Evolutionary conservation across 331 rosid species (phyloP).

Genomic region (Telfairia occidentalis): DNA sequence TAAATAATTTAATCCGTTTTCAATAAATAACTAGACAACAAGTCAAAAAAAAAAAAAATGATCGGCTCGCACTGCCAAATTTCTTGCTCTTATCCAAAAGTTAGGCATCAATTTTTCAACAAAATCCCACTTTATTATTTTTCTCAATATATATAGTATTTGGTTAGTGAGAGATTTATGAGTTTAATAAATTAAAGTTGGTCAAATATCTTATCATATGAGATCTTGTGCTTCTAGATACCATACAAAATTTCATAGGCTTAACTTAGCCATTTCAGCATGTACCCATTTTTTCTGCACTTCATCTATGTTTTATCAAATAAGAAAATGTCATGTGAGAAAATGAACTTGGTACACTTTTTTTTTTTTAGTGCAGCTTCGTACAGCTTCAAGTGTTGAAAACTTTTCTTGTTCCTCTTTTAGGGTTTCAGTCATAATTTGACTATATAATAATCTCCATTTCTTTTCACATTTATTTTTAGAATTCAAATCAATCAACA

Average conservation of each 20-base stretch:
- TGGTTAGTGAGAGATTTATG: too few relatives aligned
- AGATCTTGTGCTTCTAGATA: neutral
- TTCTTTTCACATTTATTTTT: too few relatives aligned
- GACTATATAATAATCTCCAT: too few relatives aligned
- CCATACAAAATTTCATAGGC: neutral
- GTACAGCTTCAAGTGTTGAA: too few relatives aligned
- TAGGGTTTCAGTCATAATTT: too few relatives aligned
- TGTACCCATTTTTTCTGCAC: neutral
- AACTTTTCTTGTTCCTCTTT: too few relatives aligned
- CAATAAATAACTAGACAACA: neutral
- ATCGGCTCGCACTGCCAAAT: neutral
- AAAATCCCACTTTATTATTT: neutral
- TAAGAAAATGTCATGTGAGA: neutral
- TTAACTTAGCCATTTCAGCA: neutral
- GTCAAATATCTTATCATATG: neutral
- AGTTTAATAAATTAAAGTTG: neutral
- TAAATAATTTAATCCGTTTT: neutral
- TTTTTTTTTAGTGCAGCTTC: too few relatives aligned
- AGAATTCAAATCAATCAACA: too few relatives aligned
- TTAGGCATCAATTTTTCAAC: neutral
- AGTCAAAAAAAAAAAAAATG: neutral
- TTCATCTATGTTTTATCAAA: neutral
- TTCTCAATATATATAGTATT: too few relatives aligned
- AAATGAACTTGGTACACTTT: neutral
- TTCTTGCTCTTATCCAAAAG: neutral